Evolutionary conservation across 1,139 yeast genomes (phyloP).

Genomic region (Tardiomyces digboiensis): DNA sequence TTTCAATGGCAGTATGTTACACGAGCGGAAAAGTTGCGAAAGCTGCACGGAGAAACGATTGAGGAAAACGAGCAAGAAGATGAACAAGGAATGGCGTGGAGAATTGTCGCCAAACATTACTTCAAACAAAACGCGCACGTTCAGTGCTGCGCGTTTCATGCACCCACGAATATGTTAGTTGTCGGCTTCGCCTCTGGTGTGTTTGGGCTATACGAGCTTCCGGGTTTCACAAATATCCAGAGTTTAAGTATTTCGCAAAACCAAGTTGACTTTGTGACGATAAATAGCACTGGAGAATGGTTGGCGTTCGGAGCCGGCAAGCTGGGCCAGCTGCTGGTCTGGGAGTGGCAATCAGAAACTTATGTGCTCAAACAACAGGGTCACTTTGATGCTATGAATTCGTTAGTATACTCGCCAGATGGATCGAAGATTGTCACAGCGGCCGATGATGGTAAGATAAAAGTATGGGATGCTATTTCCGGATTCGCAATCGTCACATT

Average conservation of each 20-base stretch:
- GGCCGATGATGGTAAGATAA: slow-evolving; percentile 93
- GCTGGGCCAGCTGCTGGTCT: slow-evolving; percentile 87
- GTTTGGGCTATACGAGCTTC: slow-evolving; percentile 85
- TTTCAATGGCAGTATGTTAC: slow-evolving; percentile 84
- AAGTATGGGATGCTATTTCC: slow-evolving; percentile 90
- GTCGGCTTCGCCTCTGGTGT: slow-evolving; percentile 93
- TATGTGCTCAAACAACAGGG: slow-evolving; percentile 95
- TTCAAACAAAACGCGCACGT: slow-evolving; percentile 66
- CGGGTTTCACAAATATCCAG: slow-evolving; percentile 68
- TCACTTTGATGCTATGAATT: slow-evolving; percentile 84
- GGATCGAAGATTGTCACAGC: slow-evolving; percentile 91
- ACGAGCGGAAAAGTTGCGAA: slow-evolving; percentile 4
- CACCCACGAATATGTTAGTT: slow-evolving; percentile 57
- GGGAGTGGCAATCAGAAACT: slow-evolving; percentile 99
- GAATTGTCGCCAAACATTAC: slow-evolving; percentile 66
- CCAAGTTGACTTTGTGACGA: slow-evolving; percentile 70
- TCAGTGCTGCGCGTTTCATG: slow-evolving; percentile 77
- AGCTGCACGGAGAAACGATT: slow-evolving; percentile 10
- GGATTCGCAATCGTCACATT: slow-evolving; percentile 93
- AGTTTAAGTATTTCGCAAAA: slow-evolving; percentile 90
- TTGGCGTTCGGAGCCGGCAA: slow-evolving; percentile 88
- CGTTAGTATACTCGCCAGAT: slow-evolving; percentile 86
- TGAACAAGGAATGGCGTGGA: slow-evolving; percentile 56
- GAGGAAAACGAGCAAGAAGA: slow-evolving; percentile 34
- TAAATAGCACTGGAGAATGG: slow-evolving; percentile 93